Base-by-base conservation (phyloP, 495 filamentous ascomycete species). In the Beverwykella pulmonaria region DNA sequence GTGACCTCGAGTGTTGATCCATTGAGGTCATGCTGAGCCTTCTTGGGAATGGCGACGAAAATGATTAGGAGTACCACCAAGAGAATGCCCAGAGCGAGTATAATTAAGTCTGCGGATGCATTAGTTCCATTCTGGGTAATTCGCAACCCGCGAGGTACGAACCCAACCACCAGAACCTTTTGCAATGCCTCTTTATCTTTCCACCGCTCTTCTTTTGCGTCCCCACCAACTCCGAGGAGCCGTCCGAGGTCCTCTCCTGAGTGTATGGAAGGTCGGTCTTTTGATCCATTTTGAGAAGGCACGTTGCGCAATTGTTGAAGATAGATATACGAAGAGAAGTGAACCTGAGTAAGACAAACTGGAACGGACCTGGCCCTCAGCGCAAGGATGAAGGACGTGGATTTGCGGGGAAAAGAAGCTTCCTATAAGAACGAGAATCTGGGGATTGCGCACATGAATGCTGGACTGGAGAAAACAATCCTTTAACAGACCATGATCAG, bases 41-140 rank as follows among this genome's bases (percentile, higher is more conserved):
- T 90, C 57, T 84, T 82, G 53, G 90, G 90, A 46, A 90, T 87
- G 5, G 75, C 90, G 62, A 92, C 89, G 67, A 88, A 88, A 53
- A 92, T 75, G 89, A 92, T 73, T 49, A 83, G 82, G 26, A 88
- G 78, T 1, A 86, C 78, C 22, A 91, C 79, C 17, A 92, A 74
- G 59, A 91, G 78, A 26, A 88, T 75, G 23, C 84, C 72, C 30
- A 82, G 36, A 32, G 49, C 71, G 59, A 87, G 74, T 69, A 91
- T 76, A 27, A 81, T 71, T 63, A 90, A 81, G 63, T 90, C 70
- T 73, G 90, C 83, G 27, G 48, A 17, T 20, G 12, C 10, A 29
- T 61, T 8, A 62, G 57, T 34, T 62, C 0, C 0, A 2, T 29
- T 32, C 12, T 14, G 9, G 17, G 48, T 47, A 41, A 22, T 14